Percentiles rank a stretch among this genome's conserved stretches.
These are phyloP conservation scores for Quercus glauca DNA, from an alignment of 306 rosid genomes.

Conservation along the genomic window DNA sequence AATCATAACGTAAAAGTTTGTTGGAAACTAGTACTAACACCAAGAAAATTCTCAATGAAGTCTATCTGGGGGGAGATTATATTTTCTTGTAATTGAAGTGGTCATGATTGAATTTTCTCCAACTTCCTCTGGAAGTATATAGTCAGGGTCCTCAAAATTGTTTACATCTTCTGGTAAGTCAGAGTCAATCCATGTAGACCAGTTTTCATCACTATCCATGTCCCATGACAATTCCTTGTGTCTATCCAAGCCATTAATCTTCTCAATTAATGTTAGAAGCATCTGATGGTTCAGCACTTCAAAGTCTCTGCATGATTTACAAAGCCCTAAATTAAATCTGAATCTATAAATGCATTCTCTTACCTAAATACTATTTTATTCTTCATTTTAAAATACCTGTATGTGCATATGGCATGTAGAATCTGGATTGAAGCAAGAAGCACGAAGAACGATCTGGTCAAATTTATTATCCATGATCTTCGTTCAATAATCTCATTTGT, in stretches of 20 bases:
- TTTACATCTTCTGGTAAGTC: constrained; percentile 65
- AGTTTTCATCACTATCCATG: constrained; percentile 37
- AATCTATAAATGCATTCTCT: not conserved
- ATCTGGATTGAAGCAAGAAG: constrained; percentile 44
- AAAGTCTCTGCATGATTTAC: constrained; percentile 51
- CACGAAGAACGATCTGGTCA: constrained; percentile 37
- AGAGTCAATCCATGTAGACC: constrained; percentile 59
- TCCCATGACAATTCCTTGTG: constrained; percentile 31
- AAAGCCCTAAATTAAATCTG: not conserved
- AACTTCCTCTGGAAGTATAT: constrained; percentile 45
- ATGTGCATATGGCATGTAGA: constrained; percentile 62
- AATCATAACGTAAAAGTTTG: not conserved
- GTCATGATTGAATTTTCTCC: constrained; percentile 46
- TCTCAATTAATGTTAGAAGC: constrained; percentile 43
- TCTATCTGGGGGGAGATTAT: constrained; percentile 51
- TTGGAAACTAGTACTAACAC: not conserved
- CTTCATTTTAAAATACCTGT: constrained; percentile 41
- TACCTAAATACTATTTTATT: not conserved
- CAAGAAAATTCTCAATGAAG: constrained; percentile 9
- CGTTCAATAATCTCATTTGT: constrained; percentile 34
- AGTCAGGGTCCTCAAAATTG: constrained; percentile 66
- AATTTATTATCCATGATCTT: constrained; percentile 50
- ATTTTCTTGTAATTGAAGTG: constrained; percentile 31
- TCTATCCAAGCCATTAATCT: constrained; percentile 45
- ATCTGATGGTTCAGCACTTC: constrained; percentile 64